Conservation (phyloP, 768 basidiomycete genomes). For the Coprinopsis strossmayeri region DNA sequence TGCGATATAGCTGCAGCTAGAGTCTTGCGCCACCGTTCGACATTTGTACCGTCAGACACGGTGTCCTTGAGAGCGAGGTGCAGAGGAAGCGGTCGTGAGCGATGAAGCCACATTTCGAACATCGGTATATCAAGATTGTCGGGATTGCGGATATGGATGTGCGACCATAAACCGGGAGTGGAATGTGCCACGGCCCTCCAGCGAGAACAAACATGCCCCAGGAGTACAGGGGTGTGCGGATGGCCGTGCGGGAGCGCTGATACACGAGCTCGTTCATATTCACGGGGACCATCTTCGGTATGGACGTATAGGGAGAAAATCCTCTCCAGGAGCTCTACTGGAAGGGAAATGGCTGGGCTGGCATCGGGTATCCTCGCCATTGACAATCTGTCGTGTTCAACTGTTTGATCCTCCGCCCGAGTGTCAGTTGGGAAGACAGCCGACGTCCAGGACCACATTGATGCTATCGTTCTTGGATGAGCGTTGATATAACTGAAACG, state of each 20-base stretch:
- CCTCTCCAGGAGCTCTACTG: neutral
- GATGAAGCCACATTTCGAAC: neutral
- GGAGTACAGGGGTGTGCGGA: conserved; percentile 6
- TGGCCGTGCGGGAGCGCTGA: neutral
- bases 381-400: too few relatives aligned
- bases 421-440: too few relatives aligned
- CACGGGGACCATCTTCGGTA: neutral
- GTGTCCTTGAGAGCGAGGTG: neutral
- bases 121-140: neutral
- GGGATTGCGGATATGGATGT: neutral
- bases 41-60: neutral
- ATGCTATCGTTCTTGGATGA: too few relatives aligned
- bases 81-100: neutral
- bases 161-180: neutral
- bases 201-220: neutral
- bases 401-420: too few relatives aligned
- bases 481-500: too few relatives aligned
- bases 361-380: too few relatives aligned
- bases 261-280: neutral
- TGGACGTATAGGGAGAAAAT: neutral
- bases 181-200: neutral
- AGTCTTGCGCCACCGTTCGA: neutral
- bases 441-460: too few relatives aligned
- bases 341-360: neutral
- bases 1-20: neutral